Conservation (phyloP, 768 basidiomycete species). For the Kwoniella sp. region DNA sequence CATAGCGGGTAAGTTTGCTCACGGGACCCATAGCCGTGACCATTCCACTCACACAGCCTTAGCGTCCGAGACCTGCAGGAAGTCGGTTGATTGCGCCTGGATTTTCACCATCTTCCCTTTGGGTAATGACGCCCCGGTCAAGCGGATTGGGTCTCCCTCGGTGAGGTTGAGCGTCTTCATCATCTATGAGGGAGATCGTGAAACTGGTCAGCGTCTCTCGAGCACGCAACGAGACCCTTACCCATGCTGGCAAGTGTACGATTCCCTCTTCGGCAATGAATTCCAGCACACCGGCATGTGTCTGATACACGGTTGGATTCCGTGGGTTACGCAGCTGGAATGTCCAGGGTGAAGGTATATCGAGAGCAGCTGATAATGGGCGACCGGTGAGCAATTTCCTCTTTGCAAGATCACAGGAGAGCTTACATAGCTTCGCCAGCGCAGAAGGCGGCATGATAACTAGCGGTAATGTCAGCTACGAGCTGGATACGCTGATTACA, state of each 20-base stretch:
- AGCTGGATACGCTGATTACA: too few species aligned
- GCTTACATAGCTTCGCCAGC: constrained; percentile 68
- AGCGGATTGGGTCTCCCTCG: constrained; percentile 91
- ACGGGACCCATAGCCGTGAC: too few species aligned
- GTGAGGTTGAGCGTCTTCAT: constrained; percentile 91
- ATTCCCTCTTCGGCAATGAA: constrained; percentile 97
- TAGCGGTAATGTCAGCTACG: constrained; percentile 47
- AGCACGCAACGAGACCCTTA: constrained; percentile 25
- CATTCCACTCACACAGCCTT: constrained; percentile 84
- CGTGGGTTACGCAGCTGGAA: constrained; percentile 89
- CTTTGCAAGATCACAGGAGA: neutral
- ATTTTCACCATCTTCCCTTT: constrained; percentile 97
- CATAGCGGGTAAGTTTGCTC: too few species aligned
- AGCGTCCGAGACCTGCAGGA: constrained; percentile 93
- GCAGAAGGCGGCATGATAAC: constrained; percentile 98
- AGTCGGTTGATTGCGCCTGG: constrained; percentile 90
- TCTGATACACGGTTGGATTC: constrained; percentile 71
- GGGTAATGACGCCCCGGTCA: constrained; percentile 77
- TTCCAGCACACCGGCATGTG: constrained; percentile 95
- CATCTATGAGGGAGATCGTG: constrained; percentile 56
- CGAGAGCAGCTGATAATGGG: constrained; percentile 60
- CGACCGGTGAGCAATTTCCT: neutral
- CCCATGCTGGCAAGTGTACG: constrained; percentile 93
- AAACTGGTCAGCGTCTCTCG: neutral
- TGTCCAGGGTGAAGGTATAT: constrained; percentile 89